Evolutionary conservation across 2,329 filamentous ascomycete genomes (phyloP), one percentile per base, ranked within the genome.

Genomic region (Alternaria alternata): DNA sequence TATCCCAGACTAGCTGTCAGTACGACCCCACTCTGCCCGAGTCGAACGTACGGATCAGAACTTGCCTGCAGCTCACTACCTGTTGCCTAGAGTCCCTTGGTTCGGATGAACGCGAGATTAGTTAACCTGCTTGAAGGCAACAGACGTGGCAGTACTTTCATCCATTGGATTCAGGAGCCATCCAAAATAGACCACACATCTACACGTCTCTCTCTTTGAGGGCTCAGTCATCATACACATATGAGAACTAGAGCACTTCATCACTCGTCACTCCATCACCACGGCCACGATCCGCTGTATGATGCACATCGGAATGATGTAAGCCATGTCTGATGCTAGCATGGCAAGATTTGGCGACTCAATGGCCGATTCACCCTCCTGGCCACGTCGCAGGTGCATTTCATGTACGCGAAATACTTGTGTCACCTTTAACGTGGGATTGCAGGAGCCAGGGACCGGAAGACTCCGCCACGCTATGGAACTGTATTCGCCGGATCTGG

Each of bases 21-120:
- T 41, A 22, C 54, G 16, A 46, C 56, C 51, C 51, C 56, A 54
- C 56, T 43, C 43, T 28, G 12, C 32, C n/a, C 43, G 36, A 52
- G 20, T 59, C 43, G 42, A 30, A 46, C 47, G 43, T 22, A 47
- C 34, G 41, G 18, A 57, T 48, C 38, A 43, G 20, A 49, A 41
- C 16, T 22, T 42, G 16, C 38, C n/a, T 24, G 20, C 39, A 56
- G 16, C 28, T n/a, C 36, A 48, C 46, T 51, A 24, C 47, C 38
- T 34, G 14, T 16, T 41, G 24, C n/a, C 20, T 14, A 16, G 39
- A 11, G 11, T 28, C 30, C 7, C 39, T 51, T n/a, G 26, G 20
- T 34, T n/a, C 30, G 8, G n/a, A 5, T 22, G 32, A 42, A 20
- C 30, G 28, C 22, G 14, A 30, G 16, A 22, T 24, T 20, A 26